Evolutionary conservation across 2,329 filamentous ascomycete species (phyloP).

Genomic region (Coleophoma crateriformis): DNA sequence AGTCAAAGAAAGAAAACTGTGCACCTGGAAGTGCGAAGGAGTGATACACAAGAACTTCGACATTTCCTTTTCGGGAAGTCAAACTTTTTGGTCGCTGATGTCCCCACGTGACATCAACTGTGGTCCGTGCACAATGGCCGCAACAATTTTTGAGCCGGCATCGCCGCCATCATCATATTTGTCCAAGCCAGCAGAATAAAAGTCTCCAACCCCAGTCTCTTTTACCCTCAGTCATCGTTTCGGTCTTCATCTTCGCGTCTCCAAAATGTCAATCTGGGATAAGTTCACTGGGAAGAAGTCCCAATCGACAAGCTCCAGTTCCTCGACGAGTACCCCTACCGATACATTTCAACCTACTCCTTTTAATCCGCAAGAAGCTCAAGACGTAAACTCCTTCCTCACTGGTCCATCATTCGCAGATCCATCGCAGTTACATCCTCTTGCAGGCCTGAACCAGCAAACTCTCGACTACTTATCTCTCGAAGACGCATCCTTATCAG

Average conservation of each 20-base stretch:
- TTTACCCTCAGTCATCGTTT: not conserved
- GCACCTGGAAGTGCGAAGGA: too few species aligned
- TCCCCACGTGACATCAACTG: not conserved
- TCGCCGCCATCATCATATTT: constrained; percentile 1
- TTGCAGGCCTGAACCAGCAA: constrained; percentile 88
- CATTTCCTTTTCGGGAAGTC: not conserved
- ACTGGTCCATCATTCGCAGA: constrained; percentile 73
- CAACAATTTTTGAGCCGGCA: not conserved
- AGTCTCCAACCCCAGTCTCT: not conserved
- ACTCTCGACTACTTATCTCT: constrained; percentile 92
- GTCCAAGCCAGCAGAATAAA: not conserved
- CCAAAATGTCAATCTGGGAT: constrained; percentile 32
- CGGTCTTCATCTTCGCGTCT: constrained; percentile 1
- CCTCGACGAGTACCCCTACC: constrained; percentile 20
- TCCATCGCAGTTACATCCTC: constrained; percentile 82
- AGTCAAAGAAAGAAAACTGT: too few species aligned
- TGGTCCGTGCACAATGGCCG: not conserved
- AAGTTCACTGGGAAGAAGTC: constrained; percentile 30
- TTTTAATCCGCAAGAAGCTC: constrained; percentile 68
- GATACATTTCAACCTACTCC: constrained; percentile 43
- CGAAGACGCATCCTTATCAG: constrained; percentile 84
- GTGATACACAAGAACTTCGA: not conserved
- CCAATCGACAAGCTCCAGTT: constrained; percentile 20
- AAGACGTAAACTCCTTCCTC: constrained; percentile 85
- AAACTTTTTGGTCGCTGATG: not conserved